Conservation (phyloP, 2,329 filamentous ascomycete species). For the Trichocomaceae sp. region DNA sequence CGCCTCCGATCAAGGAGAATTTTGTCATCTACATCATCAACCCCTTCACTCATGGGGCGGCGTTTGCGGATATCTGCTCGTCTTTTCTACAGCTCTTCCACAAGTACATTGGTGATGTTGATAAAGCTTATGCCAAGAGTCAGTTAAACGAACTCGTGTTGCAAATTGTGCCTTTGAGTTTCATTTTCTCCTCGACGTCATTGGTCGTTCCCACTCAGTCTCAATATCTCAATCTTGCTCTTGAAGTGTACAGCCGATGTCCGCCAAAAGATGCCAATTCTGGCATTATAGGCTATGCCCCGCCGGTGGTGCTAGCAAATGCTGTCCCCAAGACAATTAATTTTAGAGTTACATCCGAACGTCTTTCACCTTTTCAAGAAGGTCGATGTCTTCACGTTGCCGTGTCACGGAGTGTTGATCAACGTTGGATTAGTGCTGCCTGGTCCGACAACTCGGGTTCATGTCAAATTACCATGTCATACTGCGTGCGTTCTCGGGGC, state of each 20-base stretch:
- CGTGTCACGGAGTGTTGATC: slow-evolving; percentile 50
- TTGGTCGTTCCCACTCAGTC: slow-evolving; percentile 46
- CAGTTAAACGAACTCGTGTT: slow-evolving; percentile 47
- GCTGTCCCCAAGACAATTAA: slow-evolving; percentile 47
- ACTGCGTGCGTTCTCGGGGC: slow-evolving; percentile 43
- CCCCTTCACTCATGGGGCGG: slow-evolving; percentile 44
- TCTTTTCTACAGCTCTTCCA: slow-evolving; percentile 54
- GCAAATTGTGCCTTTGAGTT: slow-evolving; percentile 52
- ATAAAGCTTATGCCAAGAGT: slow-evolving; percentile 24
- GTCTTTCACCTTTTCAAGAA: slow-evolving; percentile 51
- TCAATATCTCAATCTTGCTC: slow-evolving; percentile 46
- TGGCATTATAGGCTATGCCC: slow-evolving; percentile 42
- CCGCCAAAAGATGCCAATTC: slow-evolving; percentile 37
- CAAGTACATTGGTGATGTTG: slow-evolving; percentile 41
- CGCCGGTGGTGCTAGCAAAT: slow-evolving; percentile 50
- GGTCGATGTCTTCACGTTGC: slow-evolving; percentile 53
- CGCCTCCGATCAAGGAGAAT: slow-evolving; percentile 31
- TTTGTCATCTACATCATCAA: slow-evolving; percentile 56
- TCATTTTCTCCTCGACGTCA: slow-evolving; percentile 47
- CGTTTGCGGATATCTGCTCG: slow-evolving; percentile 47
- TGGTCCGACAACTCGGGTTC: slow-evolving; percentile 55
- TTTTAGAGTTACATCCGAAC: slow-evolving; percentile 49
- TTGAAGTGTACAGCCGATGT: slow-evolving; percentile 54
- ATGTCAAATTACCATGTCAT: slow-evolving; percentile 49
- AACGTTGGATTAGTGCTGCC: slow-evolving; percentile 52